phyloP scores from a whole-genome alignment of 768 basidiomycete genomes.

The Coprinopsis strossmayeri region DNA sequence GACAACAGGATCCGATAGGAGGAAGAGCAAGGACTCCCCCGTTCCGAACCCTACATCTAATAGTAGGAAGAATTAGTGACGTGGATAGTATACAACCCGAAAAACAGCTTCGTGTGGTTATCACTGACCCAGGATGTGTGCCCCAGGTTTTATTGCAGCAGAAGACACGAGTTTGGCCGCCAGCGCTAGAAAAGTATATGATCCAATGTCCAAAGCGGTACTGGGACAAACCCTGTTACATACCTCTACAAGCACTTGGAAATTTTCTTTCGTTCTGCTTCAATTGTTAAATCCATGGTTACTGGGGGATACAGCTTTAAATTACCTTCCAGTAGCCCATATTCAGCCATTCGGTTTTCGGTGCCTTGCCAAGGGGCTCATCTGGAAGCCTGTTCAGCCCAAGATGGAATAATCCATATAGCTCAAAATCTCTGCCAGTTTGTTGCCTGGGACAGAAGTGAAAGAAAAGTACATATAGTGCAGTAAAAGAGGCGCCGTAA shows the following conservation, averaged over 20 bases:
- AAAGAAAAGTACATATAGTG: too few relatives aligned
- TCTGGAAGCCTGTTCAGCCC: slow-evolving; percentile 38
- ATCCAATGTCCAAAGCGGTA: not conserved
- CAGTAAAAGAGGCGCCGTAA: too few relatives aligned
- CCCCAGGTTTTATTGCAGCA: slow-evolving; percentile 32
- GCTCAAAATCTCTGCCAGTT: slow-evolving; percentile 21
- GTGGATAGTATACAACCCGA: not conserved
- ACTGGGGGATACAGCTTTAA: not conserved
- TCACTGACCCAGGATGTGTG: slow-evolving; percentile 44
- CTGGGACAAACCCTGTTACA: not conserved
- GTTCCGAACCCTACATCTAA: slow-evolving; percentile 70
- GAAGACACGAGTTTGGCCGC: slow-evolving; percentile 44
- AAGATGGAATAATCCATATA: slow-evolving; percentile 56
- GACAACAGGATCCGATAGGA: slow-evolving; percentile 38
- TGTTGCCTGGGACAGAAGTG: too few relatives aligned
- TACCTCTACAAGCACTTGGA: slow-evolving; percentile 58
- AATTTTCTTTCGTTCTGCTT: slow-evolving; percentile 40
- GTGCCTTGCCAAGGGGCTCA: slow-evolving; percentile 22
- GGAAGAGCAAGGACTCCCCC: slow-evolving; percentile 57
- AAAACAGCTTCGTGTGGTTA: not conserved
- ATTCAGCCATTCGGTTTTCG: slow-evolving; percentile 64
- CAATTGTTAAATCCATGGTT: not conserved
- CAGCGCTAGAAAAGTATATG: slow-evolving; percentile 25
- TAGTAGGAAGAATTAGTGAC: not conserved
- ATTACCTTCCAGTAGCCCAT: slow-evolving; percentile 72